Evolutionary conservation across 352 stramenopile genomes (phyloP), one percentile per base, ranked within the genome.

Genomic region (Blastocystis sp.): DNA sequence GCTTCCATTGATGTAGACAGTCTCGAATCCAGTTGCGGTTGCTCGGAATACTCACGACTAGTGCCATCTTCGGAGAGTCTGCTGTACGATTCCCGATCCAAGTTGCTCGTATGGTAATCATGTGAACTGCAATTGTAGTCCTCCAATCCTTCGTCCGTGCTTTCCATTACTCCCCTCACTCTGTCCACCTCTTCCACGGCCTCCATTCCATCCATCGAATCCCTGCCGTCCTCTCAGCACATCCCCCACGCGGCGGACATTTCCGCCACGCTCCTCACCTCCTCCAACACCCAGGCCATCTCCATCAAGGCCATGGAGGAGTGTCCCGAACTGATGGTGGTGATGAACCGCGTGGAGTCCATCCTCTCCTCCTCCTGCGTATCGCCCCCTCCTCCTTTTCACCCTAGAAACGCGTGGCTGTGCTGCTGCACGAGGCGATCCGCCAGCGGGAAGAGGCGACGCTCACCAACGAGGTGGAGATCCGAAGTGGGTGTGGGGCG

Each of bases 61-160:
- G 66, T 77, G 66, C 66, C 66, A n/a, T 77, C 66, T 11, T 77
- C 66, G 2, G 66, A 77, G 66, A 77, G 66, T 60, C 34, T 77
- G 7, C 21, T 77, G 9, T 77, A 77, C 45, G 66, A 77, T 34
- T 60, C 66, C 21, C 34, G 66, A 21, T 77, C 66, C 66, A 77
- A 77, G 34, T 34, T 77, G 17, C 66, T 77, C 4, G 66, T 77
- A 23, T 10, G 53, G 21, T 10, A 40, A 43, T 59, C 10, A 2
- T 77, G 19, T 43, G 21, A 61, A 10, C 17, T 14, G 53, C n/a
- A 60, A 2, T 17, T 77, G 3, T 77, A 77, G 66, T 77, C 66
- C 17, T 77, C 66, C 19, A 43, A 77, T 77, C 66, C 41, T 23
- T 21, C 34, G 9, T 77, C 66, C 14, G 17, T 77, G 43, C 34